Evolutionary conservation across 2,329 filamentous ascomycete species (phyloP), one percentile per base, ranked within the genome.

Genomic region (Aspergillus fumigatus): DNA sequence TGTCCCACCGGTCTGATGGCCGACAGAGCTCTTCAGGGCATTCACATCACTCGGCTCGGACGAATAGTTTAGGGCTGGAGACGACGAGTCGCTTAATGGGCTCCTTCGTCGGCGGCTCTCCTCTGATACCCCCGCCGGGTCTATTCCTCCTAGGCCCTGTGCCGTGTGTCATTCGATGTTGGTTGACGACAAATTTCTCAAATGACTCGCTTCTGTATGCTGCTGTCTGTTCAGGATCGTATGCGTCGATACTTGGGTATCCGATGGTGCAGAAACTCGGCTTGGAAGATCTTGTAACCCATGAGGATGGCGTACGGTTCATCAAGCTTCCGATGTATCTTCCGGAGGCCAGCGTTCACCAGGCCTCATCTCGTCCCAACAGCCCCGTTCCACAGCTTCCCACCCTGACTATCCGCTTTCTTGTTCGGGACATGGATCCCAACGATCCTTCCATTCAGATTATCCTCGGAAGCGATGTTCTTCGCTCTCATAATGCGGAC

Each of bases 1-100:
- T 91, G 17, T 99, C 94, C 10, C 92, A 97, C 80, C 96, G 96
- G 70, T 97, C 94, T 0, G 93, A 99, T 70, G 94, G 94, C 38
- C 84, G 93, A 59, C 91, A 96, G 69, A 97, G 93, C 73, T 97
- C 92, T 8, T 87, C 91, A n/a, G 91, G 91, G 4, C 88, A 93
- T 64, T 94, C 85, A 1, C 78, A 83, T 64, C 84, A 87, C 71
- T 96, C 91, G 8, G 84, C 86, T 55, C 85, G 92, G 48, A 91
- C 90, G 52, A 97, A 92, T 73, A 97, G 92, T 74, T 80, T 97
- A 59, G 92, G 91, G 2, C 80, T 95, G 21, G 91, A 96, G 65
- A 70, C 69, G 4, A 88, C 86, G 43, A 84, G 85, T 70, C 85
- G 88, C 67, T 78, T 84, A 63, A 81, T 84, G 64, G 80, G 82